Conservation (phyloP, 306 rosid genomes). For the Prunus mira region DNA sequence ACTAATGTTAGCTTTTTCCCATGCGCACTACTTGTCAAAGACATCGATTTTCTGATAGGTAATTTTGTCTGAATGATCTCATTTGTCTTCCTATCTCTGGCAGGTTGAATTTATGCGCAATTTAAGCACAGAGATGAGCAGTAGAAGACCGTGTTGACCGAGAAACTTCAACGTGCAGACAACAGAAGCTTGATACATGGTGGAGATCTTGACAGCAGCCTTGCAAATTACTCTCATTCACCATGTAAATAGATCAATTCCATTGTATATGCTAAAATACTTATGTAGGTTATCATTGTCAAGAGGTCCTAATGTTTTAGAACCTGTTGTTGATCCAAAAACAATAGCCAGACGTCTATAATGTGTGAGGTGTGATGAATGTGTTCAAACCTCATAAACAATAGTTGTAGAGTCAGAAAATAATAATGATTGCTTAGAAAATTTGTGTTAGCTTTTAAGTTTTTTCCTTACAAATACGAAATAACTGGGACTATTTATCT, state of each 20-base stretch:
- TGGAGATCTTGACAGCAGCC: slow-evolving; percentile 51
- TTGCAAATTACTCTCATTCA: slow-evolving; percentile 22
- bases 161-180: slow-evolving; percentile 57
- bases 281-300: too few relatives aligned
- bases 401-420: too few relatives aligned
- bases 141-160: slow-evolving; percentile 60
- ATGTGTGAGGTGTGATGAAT: too few relatives aligned
- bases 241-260: background rate
- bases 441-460: too few relatives aligned
- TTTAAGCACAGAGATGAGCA: slow-evolving; percentile 69
- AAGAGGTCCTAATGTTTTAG: too few relatives aligned
- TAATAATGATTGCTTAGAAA: too few relatives aligned
- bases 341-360: too few relatives aligned
- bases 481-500: too few relatives aligned
- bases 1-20: background rate
- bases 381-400: too few relatives aligned
- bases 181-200: slow-evolving; percentile 49
- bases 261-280: background rate
- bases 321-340: too few relatives aligned
- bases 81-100: slow-evolving; percentile 1
- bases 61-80: background rate
- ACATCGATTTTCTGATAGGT: background rate
- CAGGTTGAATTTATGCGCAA: slow-evolving; percentile 73
- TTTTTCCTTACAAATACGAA: too few relatives aligned
- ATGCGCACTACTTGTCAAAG: background rate